These are phyloP conservation scores for Clonostachys rhizophaga DNA, from an alignment of 2,329 filamentous ascomycete genomes.

Conservation along the genomic window DNA sequence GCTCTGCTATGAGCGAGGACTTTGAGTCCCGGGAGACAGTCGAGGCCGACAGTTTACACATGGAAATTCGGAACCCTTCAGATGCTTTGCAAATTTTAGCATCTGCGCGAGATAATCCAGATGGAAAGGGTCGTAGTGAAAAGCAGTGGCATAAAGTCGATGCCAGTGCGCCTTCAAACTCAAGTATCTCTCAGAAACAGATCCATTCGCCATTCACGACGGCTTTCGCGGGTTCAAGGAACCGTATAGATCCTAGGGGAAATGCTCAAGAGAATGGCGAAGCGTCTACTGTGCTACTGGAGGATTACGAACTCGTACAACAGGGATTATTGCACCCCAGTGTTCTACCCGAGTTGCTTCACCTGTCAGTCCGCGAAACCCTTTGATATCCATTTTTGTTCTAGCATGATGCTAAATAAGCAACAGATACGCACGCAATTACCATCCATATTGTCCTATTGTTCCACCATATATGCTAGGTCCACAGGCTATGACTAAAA, in stretches of 20 bases:
- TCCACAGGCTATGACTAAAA: background rate
- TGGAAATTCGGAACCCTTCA: constrained; percentile 7
- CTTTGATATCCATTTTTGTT: background rate
- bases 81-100: constrained; percentile 8
- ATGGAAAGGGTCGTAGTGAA: background rate
- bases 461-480: constrained; percentile 2
- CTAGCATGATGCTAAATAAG: background rate
- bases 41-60: constrained; percentile 1
- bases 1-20: background rate
- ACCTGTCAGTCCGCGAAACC: background rate
- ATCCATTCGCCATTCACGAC: too few relatives aligned
- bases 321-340: background rate
- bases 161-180: background rate
- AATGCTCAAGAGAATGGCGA: too few relatives aligned
- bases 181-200: background rate
- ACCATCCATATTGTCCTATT: constrained; percentile 4
- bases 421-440: constrained; percentile 1
- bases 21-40: background rate
- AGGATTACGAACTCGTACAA: background rate
- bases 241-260: background rate
- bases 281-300: background rate
- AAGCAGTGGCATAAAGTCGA: background rate
- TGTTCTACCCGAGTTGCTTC: background rate
- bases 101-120: background rate
- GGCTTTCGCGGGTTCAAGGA: too few relatives aligned